phyloP scores from a whole-genome alignment of 2,329 filamentous ascomycete species.

The Pseudocercospora fijiensis region DNA sequence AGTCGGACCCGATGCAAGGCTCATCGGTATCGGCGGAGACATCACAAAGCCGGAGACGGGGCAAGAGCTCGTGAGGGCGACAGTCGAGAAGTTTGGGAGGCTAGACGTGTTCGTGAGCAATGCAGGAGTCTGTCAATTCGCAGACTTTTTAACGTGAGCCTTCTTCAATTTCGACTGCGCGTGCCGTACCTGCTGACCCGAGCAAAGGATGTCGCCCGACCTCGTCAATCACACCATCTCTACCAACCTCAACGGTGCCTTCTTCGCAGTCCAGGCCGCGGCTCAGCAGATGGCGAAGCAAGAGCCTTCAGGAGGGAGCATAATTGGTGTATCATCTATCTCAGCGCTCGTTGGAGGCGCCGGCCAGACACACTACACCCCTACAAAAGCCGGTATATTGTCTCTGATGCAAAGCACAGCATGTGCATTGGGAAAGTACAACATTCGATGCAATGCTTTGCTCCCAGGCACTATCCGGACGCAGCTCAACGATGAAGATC shows the following conservation, averaged over 20 bases:
- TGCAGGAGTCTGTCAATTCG: conserved; percentile 84
- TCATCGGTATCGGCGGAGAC: conserved; percentile 73
- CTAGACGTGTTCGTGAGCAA: conserved; percentile 77
- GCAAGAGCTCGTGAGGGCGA: conserved; percentile 62
- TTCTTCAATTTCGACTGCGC: not conserved
- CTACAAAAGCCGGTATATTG: conserved; percentile 79
- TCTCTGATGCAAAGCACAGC: conserved; percentile 82
- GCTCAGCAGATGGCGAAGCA: conserved; percentile 74
- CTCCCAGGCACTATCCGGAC: conserved; percentile 81
- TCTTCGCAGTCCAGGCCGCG: conserved; percentile 81
- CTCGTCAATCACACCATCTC: conserved; percentile 70
- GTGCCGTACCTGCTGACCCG: conserved; percentile 5
- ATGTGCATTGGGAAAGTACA: conserved; percentile 71
- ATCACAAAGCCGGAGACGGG: conserved; percentile 74
- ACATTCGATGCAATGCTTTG: conserved; percentile 79
- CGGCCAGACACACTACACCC: conserved; percentile 79
- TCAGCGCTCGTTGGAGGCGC: conserved; percentile 75
- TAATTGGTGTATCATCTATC: conserved; percentile 74
- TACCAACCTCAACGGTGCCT: conserved; percentile 85
- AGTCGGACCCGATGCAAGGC: conserved; percentile 36
- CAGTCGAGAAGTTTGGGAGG: conserved; percentile 60
- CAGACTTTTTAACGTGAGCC: conserved; percentile 71
- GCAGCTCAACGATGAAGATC: conserved; percentile 79
- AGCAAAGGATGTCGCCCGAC: conserved; percentile 60
- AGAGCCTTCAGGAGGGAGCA: conserved; percentile 67